phyloP scores from a whole-genome alignment of 2,329 filamentous ascomycete species.

The Neonectria neomacrospora region DNA sequence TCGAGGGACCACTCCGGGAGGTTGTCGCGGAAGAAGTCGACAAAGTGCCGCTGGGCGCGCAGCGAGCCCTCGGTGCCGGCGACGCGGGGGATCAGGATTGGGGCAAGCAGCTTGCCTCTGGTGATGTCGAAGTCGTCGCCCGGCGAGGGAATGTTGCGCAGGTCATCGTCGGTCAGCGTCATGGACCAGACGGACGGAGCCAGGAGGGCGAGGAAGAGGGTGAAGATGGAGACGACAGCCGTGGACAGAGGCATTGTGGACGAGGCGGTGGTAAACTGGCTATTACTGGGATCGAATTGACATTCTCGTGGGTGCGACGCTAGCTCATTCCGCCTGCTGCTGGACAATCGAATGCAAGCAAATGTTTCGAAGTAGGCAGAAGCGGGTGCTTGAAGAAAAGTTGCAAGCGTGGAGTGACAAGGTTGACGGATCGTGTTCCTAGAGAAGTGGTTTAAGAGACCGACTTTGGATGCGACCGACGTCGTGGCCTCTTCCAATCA shows the following conservation, averaged over 20 bases:
- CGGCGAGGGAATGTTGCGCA: constrained; percentile 77
- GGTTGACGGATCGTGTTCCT: background rate
- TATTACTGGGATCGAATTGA: constrained; percentile 21
- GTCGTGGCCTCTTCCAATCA: constrained; percentile 22
- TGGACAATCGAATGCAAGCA: constrained; percentile 51
- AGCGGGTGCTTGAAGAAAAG: background rate
- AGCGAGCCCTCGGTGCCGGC: constrained; percentile 83
- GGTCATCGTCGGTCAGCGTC: constrained; percentile 77
- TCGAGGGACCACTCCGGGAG: constrained; percentile 83
- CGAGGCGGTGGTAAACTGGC: constrained; percentile 7
- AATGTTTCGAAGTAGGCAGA: background rate
- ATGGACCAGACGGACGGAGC: constrained; percentile 54
- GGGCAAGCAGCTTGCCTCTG: constrained; percentile 79
- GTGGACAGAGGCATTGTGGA: constrained; percentile 35
- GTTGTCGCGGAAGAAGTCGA: constrained; percentile 78
- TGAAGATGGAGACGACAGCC: constrained; percentile 34
- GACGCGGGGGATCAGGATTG: constrained; percentile 88
- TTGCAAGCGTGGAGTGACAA: background rate
- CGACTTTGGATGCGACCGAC: constrained; percentile 2
- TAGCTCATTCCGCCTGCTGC: constrained; percentile 37
- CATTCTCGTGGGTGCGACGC: constrained; percentile 10
- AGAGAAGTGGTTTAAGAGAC: constrained; percentile 1
- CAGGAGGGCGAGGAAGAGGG: constrained; percentile 36
- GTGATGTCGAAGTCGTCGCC: constrained; percentile 82
- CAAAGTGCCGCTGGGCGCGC: constrained; percentile 82